A percentile compares a stretch with the other conserved stretches of the same genome.
phyloP scores from a whole-genome alignment of 352 stramenopile genomes.

The Globisporangium nodosum region DNA sequence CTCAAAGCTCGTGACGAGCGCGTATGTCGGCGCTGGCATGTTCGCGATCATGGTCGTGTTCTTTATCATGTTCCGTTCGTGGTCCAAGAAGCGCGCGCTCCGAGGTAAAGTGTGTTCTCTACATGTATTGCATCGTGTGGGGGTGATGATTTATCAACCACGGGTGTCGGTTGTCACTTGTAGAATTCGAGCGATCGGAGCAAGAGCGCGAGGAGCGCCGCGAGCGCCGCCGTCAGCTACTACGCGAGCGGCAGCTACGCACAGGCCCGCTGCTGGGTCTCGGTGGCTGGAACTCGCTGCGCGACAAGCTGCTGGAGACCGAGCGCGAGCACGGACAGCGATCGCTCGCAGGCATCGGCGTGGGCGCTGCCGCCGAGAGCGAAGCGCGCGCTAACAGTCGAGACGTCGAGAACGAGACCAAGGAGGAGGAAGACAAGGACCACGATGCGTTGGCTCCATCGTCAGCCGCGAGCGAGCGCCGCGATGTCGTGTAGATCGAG shows the following conservation, averaged over 20 bases:
- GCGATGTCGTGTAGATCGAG: no score
- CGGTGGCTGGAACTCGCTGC: slow-evolving; percentile 13
- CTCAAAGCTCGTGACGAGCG: slow-evolving; percentile 3
- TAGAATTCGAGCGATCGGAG: neutral
- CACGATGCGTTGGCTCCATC: no score
- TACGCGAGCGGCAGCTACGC: neutral
- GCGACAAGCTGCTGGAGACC: slow-evolving; percentile 14
- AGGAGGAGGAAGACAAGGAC: no score
- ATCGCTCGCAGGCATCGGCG: slow-evolving; percentile 7
- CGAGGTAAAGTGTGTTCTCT: neutral
- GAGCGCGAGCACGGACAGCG: slow-evolving; percentile 10
- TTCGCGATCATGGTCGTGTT: slow-evolving; percentile 1
- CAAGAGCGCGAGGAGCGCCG: neutral
- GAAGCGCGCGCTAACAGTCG: no score
- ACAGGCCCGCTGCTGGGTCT: slow-evolving; percentile 9
- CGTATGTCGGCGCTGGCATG: slow-evolving; percentile 5
- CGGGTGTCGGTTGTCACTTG: neutral
- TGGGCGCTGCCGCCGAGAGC: no score
- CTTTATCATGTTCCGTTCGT: slow-evolving; percentile 2
- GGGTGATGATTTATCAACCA: no score
- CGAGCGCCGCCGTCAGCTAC: neutral
- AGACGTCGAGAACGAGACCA: no score
- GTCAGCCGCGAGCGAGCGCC: no score
- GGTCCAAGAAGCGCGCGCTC: slow-evolving; percentile 1
- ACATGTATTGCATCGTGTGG: neutral